Evolutionary conservation across 179 eudicot species (phyloP), one percentile per base, ranked within the genome.

Genomic region (Monotropa hypopitys): DNA sequence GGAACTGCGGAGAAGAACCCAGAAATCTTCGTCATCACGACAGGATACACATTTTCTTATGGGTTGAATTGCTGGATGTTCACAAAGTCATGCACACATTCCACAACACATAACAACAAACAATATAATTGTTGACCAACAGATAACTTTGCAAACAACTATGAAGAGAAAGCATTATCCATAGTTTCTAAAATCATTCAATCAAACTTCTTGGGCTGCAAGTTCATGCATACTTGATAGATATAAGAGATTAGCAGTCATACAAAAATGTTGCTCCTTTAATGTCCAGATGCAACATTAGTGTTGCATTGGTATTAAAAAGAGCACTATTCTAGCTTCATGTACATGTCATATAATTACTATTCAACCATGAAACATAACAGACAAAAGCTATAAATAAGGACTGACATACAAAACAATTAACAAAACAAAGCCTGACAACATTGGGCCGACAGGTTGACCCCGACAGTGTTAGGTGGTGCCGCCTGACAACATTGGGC

Each of bases 311-410:
- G 56, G 74, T 26, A 23, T 70, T 70, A 38, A 26, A 32, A 26
- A 70, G 38, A 70, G 46, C 56, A 70, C 32, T 26, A 68, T 70
- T 70, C 18, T 70, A 23, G 56, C 74, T 70, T 70, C 74, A 70
- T 70, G n/a, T 46, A 1, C 74, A 70, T 46, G 56, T 70, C 11
- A 6, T 38, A 46, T 28, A 15, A 46, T 11, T 42, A 46, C 0
- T 46, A 26, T 15, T 12, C 21, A 26, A 7, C 46, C 56, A 46
- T 13, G 74, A 56, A 45, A 45, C 74, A 51, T 46, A 47, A 28
- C 30, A 70, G 53, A 69, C 73, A 8, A 33, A 69, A 69, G 32
- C 50, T 2, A 45, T 11, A 47, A 1, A 26, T 26, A 46, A 28
- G 56, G 74, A 32, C 21, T 38, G 5, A 18, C 54, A 45, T 26